Conservation (phyloP, 441 rosid species). For the Rhodomyrtus psidioides region DNA sequence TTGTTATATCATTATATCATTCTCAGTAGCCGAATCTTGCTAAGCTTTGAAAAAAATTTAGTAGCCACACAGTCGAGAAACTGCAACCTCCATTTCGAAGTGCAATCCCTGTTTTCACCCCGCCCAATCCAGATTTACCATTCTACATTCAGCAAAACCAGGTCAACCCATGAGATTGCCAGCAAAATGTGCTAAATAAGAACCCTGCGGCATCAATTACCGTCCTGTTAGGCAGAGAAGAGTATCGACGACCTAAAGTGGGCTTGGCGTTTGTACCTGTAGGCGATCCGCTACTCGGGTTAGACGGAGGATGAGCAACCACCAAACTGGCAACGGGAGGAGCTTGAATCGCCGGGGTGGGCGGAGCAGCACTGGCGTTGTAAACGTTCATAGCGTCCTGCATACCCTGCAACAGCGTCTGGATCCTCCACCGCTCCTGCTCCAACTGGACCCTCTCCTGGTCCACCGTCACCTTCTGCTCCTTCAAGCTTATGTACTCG, state of each 20-base stretch:
- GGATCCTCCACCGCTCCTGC: slow-evolving; percentile 57
- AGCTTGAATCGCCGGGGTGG: slow-evolving; percentile 24
- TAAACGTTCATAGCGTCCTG: slow-evolving; percentile 65
- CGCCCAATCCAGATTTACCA: neutral
- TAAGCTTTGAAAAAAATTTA: neutral
- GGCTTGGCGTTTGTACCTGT: slow-evolving; percentile 25
- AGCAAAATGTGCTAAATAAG: neutral
- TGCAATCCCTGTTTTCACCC: neutral
- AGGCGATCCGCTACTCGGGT: slow-evolving; percentile 16
- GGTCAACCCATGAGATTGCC: neutral
- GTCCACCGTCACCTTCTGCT: slow-evolving; percentile 51
- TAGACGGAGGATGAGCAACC: slow-evolving; percentile 17
- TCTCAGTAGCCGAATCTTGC: neutral
- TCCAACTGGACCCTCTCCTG: slow-evolving; percentile 57
- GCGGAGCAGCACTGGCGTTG: slow-evolving; percentile 23
- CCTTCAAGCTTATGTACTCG: slow-evolving; percentile 63
- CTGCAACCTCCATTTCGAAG: neutral
- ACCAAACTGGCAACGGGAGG: slow-evolving; percentile 6
- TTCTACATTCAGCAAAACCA: neutral
- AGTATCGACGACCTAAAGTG: neutral
- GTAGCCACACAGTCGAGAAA: neutral
- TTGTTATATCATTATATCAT: neutral
- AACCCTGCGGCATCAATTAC: neutral
- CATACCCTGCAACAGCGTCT: slow-evolving; percentile 60
- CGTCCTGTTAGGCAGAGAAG: neutral